Evolutionary conservation across 2,329 filamentous ascomycete species (phyloP).

Genomic region (Ophiostoma triangulosporum): DNA sequence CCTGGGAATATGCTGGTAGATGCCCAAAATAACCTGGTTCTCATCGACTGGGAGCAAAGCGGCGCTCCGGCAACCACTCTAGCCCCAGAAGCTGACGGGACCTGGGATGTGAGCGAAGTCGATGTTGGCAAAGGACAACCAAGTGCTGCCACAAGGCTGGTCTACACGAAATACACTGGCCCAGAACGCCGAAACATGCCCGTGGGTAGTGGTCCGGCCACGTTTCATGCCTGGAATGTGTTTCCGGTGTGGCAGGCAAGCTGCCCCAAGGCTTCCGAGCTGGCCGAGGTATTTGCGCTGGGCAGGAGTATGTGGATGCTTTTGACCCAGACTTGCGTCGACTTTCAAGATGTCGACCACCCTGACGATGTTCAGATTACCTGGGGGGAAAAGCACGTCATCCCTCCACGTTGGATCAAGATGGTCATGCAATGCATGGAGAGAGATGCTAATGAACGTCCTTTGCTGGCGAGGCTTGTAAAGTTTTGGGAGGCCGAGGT

Average conservation of each 20-base stretch:
- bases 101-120: constrained; percentile 14
- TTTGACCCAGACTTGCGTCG: constrained; percentile 6
- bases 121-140: neutral
- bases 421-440: constrained; percentile 9
- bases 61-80: constrained; percentile 9
- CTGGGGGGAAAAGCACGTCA: constrained; percentile 2
- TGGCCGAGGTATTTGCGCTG: constrained; percentile 16
- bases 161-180: constrained; percentile 13
- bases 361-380: constrained; percentile 7
- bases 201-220: constrained; percentile 1
- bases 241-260: constrained; percentile 12
- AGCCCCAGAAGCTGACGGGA: constrained; percentile 12
- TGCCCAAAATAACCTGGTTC: constrained; percentile 3
- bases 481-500: constrained; percentile 11
- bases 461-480: constrained; percentile 5
- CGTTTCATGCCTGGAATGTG: constrained; percentile 13
- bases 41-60: constrained; percentile 11
- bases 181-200: constrained; percentile 10
- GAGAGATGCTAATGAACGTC: constrained; percentile 7
- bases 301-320: constrained; percentile 16
- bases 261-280: constrained; percentile 12
- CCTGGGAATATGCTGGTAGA: constrained; percentile 16
- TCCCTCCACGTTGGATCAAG: constrained; percentile 3
- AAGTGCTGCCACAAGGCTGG: neutral
- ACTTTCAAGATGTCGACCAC: constrained; percentile 8